Evolutionary conservation across 2,329 filamentous ascomycete genomes (phyloP), one percentile per base, ranked within the genome.

Genomic region (Penicillium psychrosexuale): DNA sequence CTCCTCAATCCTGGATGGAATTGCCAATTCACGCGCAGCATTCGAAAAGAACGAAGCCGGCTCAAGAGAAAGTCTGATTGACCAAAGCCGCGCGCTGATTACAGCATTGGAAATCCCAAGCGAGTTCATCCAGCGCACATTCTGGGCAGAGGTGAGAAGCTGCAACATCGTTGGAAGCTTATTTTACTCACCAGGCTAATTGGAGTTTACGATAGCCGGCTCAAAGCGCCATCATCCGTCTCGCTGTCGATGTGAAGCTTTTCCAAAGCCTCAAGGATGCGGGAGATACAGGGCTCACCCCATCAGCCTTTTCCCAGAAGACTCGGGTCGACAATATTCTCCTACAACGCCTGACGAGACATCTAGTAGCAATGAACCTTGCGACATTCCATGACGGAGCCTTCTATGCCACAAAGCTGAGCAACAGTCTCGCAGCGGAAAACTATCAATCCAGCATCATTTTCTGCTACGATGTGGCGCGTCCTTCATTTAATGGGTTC

Each of bases 341-440:
- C 11, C 61, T 66, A 6, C 47, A 67, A 61, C 69, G 74, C 13
- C 66, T 71, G 7, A 60, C 69, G n/a, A 70, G 69, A 47, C 74
- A 76, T 44, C 66, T 76, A 1, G 68, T 70, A 5, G 70, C 73
- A 2, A 77, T 74, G 69, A 67, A 75, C 43, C 43, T 75, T 3
- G 53, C 75, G 28, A 60, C 60, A 9, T 63, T 52, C 56, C 42
- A 51, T 17, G 9, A 62, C 9, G 61, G 64, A 9, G 65, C 46
- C 1, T 74, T 73, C 50, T 51, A 59, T 15, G 62, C 62, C 11
- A 72, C 72, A 0, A 45, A 49, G 0, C 51, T 75, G 6, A 73
- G 69, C 48, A 62, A 74, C 34, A 62, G 65, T 8, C 63, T 75
- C 17, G 67, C 72, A 2, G 69, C 66, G n/a, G 57, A 69, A 1